Base-by-base conservation (phyloP, 768 basidiomycete genomes). In the Leucocoprinus leucothites region DNA sequence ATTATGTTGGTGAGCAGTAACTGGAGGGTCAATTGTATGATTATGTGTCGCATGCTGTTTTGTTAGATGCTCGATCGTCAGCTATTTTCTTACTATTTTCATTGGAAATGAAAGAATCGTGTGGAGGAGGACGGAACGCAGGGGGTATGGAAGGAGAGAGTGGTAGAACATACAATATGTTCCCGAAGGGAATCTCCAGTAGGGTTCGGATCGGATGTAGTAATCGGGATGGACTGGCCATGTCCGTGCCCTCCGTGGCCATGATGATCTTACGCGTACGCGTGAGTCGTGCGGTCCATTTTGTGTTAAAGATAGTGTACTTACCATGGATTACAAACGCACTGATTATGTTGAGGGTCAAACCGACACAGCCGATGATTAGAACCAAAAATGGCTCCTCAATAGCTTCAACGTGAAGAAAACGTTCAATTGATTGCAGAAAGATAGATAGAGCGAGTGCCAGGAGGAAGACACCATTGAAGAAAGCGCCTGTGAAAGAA, bases 371-470 rank as follows among this genome's bases (percentile, higher is more conserved):
- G 13, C 79, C 80, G 24, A 81, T 71, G 49, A 80, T 76, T 35
- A 82, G 68, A 5, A 82, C 69, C 61, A 75, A 68, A 26, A 73
- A 57, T 1, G 81, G 80, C 0, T 68, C 67, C 18, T 75, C 64
- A 13, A 82, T 69, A 11, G 57, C 63, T 60, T 81, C 72, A 21
- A 81, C 61, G 58, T 77, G 68, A 51, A 82, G 67, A 60, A 83
- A 83, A 21, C 81, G 73, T 62, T 82, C 79, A 48, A 82, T 70
- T 1, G 81, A 78, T 66, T 83, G 71, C 22, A 80, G 66, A 56
- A 78, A 74, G 43, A 83, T 80, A 34, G 79, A 81, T 21, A 82
- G 67, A 2, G 76, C 80, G 51, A 82, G 67, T 2, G 79, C 80
- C 31, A 82, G 67, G 9, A 80, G 72, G 60, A 81, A 81, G 13